Conservation (phyloP, 768 basidiomycete genomes). For the Suillus occidentalis region DNA sequence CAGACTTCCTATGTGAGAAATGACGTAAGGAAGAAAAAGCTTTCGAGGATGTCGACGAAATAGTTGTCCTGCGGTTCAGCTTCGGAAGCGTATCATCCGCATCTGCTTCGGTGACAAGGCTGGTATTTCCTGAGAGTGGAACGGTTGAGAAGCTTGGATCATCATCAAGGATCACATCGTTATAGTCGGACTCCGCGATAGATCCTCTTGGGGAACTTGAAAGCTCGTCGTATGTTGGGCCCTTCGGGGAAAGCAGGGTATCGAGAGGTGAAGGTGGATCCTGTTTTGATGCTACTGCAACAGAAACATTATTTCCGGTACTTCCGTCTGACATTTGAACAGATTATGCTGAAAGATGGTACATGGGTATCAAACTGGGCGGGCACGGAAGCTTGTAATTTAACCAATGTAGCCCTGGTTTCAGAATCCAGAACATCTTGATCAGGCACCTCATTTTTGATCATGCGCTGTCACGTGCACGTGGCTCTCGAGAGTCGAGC, state of each 20-base stretch:
- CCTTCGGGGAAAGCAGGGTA: constrained; percentile 52
- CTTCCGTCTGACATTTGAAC: constrained; percentile 20
- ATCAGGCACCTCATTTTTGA: background rate
- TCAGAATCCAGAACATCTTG: background rate
- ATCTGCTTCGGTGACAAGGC: constrained; percentile 13
- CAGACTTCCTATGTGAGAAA: constrained; percentile 59
- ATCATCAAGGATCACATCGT: constrained; percentile 53
- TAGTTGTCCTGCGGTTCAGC: constrained; percentile 31
- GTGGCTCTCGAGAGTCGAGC: background rate
- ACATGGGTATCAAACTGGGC: constrained; percentile 9
- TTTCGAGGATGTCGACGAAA: constrained; percentile 25
- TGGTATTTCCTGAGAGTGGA: constrained; percentile 30
- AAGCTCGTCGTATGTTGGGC: constrained; percentile 28
- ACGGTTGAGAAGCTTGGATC: constrained; percentile 53
- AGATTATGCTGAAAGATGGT: constrained; percentile 10
- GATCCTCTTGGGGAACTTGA: constrained; percentile 37
- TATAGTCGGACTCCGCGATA: constrained; percentile 60
- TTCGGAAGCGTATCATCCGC: constrained; percentile 20
- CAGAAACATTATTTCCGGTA: constrained; percentile 15
- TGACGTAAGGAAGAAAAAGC: constrained; percentile 24
- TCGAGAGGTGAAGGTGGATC: constrained; percentile 36
- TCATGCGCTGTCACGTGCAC: background rate
- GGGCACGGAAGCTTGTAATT: background rate
- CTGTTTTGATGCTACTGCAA: constrained; percentile 8
- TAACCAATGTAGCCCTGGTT: background rate